Base-by-base conservation (phyloP, 2,329 filamentous ascomycete species). In the Aquanectria penicillioides region DNA sequence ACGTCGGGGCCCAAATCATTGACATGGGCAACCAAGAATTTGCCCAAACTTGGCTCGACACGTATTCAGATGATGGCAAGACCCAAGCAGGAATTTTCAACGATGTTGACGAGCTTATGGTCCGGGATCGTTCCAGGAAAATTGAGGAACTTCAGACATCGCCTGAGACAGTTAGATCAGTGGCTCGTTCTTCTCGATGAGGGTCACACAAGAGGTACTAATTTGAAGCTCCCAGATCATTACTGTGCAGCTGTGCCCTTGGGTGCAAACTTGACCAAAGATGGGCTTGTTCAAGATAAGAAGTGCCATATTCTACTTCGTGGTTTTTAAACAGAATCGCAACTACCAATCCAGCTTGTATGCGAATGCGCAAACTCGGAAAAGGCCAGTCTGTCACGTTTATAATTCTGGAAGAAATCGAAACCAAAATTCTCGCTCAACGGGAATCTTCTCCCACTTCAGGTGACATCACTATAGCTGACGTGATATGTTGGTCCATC, bases 161-260 rank as follows among this genome's bases (percentile, higher is more conserved):
- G 0, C 80, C 87, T 76, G 0, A 76, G 79, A 0, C 81, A 87
- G 6, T 73, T 89, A 0, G 83, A 86, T 6, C 64, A 62, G 0
- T 93, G 89, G 55, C 70, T 91, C 0, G 79, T 92, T 0, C 93
- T 88, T 51, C 77, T 94, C 0, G 90, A 93, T 44, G 86, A 93
- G 55, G 82, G 84, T 0, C 89, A 93, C 60, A 91, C 89, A 0
- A 74, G 90, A 57, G 90, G 91, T 0, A 92, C 83, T 0, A 89
- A 94, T 62, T 68, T 93, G 1, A 84, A 82, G 25, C 72, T 92
- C 1, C 90, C 88, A 0, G 52, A 57, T 0, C 5, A 81, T 12
- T 89, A 88, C 63, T 77, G 85, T 0, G 91, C 89, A 0, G 86
- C 86, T 0, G 86, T 93, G 0, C 93, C 89, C 0, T 71, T 94